These are phyloP conservation scores for Colletotrichum spaethianum DNA, from an alignment of 2,329 filamentous ascomycete genomes.

Conservation along the genomic window DNA sequence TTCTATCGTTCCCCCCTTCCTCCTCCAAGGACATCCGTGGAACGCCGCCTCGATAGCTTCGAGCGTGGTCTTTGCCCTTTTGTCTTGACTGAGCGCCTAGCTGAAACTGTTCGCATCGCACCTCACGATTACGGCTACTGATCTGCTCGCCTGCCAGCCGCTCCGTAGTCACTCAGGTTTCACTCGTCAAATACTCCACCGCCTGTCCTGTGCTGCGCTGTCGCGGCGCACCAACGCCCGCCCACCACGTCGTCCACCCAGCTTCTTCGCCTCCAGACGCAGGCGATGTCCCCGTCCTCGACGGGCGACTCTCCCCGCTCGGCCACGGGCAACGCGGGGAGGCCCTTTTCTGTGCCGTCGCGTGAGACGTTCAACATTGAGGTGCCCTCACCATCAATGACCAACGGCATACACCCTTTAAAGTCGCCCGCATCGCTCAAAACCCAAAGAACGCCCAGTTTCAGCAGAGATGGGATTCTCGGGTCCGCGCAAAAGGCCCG, in stretches of 20 bases:
- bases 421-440: conserved; percentile 68
- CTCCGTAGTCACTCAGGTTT: not conserved
- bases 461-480: conserved; percentile 69
- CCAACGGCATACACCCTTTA: conserved; percentile 58
- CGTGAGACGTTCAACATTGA: conserved; percentile 66
- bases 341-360: conserved; percentile 61
- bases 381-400: conserved; percentile 61
- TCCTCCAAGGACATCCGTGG: not conserved
- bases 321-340: conserved; percentile 54
- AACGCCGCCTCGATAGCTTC: conserved; percentile 29
- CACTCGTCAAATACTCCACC: conserved; percentile 20
- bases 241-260: conserved; percentile 44
- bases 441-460: conserved; percentile 62
- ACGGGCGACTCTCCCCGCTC: conserved; percentile 67
- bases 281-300: conserved; percentile 67
- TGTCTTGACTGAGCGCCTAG: conserved; percentile 1
- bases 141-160: not conserved
- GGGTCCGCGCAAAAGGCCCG: conserved; percentile 67
- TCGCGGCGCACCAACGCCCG: conserved; percentile 36
- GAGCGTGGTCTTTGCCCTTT: conserved; percentile 18
- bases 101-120: conserved; percentile 7
- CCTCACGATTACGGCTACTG: not conserved
- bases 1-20: conserved; percentile 21
- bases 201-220: conserved; percentile 29
- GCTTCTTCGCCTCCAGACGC: conserved; percentile 44